phyloP scores from a whole-genome alignment of 2,329 filamentous ascomycete species.

The Scedosporium aurantiacum region DNA sequence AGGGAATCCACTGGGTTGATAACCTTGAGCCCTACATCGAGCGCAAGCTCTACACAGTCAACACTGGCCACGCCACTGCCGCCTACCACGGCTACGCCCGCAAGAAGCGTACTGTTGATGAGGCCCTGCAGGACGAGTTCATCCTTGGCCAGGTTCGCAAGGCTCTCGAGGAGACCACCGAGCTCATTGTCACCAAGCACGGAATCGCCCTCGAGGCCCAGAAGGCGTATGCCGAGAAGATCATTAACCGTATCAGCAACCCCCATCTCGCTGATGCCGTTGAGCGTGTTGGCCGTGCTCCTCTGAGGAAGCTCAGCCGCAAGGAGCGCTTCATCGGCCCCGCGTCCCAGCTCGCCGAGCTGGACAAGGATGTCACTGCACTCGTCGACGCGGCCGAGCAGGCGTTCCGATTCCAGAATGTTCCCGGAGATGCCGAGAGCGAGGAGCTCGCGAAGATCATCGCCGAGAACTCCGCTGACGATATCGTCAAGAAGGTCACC shows the following conservation, averaged over 20 bases:
- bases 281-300: constrained; percentile 89
- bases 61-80: constrained; percentile 91
- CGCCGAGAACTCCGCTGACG: constrained; percentile 58
- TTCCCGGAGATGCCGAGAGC: constrained; percentile 85
- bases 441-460: constrained; percentile 77
- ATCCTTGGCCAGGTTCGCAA: constrained; percentile 72
- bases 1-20: constrained; percentile 88
- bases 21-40: constrained; percentile 93
- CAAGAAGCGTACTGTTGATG: constrained; percentile 79
- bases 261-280: constrained; percentile 85
- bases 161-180: constrained; percentile 75
- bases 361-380: constrained; percentile 58
- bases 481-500: constrained; percentile 70
- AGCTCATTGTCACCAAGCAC: constrained; percentile 80
- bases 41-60: constrained; percentile 98
- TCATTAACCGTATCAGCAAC: constrained; percentile 87
- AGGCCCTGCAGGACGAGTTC: constrained; percentile 51
- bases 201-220: constrained; percentile 66
- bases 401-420: constrained; percentile 90
- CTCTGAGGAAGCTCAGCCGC: constrained; percentile 83
- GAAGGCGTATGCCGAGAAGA: constrained; percentile 78
- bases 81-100: constrained; percentile 90
- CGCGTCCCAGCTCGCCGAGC: constrained; percentile 78
- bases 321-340: constrained; percentile 95
- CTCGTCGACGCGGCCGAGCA: constrained; percentile 80